Evolutionary conservation across 305 asterid species (phyloP).

Genomic region (Solanum hybrid): DNA sequence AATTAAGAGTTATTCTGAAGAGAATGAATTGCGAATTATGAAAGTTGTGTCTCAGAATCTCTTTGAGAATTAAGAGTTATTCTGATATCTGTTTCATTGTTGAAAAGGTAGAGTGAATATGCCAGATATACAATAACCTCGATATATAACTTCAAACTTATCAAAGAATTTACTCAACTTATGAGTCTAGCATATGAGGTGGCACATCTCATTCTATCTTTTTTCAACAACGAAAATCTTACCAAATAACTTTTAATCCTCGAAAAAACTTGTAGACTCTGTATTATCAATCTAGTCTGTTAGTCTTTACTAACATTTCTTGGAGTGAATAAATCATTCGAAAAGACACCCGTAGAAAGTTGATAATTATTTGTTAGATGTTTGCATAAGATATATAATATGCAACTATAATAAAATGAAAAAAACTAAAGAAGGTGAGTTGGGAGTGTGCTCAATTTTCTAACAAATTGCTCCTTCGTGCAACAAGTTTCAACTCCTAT

Average conservation of each 20-base stretch:
- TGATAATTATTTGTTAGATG: background rate
- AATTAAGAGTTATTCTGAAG: too few relatives aligned
- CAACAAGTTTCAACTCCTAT: background rate
- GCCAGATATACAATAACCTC: background rate
- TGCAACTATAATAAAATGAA: background rate
- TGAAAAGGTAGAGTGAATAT: background rate
- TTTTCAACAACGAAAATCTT: background rate
- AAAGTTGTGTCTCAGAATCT: background rate
- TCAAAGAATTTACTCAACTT: background rate
- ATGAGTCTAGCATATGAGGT: background rate
- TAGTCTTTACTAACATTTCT: background rate
- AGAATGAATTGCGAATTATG: too few relatives aligned
- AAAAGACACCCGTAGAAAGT: background rate
- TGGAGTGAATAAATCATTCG: background rate
- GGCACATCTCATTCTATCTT: background rate
- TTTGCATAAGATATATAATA: background rate
- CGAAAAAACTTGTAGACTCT: background rate
- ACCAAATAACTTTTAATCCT: background rate
- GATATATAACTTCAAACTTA: background rate
- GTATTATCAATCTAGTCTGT: background rate
- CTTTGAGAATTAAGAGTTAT: background rate
- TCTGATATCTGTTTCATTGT: background rate
- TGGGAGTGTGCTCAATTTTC: background rate
- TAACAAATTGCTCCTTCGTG: background rate
- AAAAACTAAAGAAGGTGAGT: too few relatives aligned